These are phyloP conservation scores for Avena sativa DNA, from an alignment of 176 grass and related monocot genomes.

Conservation along the genomic window DNA sequence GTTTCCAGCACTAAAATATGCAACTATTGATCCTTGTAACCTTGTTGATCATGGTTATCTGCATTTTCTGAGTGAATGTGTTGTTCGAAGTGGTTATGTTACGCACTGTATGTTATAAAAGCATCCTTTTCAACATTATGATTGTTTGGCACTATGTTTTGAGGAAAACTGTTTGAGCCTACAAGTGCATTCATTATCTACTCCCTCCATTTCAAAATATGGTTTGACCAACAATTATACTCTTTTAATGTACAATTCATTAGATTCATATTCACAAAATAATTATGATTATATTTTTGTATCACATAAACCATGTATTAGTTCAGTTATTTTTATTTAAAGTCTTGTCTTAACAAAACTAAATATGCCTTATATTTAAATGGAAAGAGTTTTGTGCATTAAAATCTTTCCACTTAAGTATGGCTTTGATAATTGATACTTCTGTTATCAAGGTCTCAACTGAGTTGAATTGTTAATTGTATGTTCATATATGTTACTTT, in stretches of 20 bases:
- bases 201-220: background rate
- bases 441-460: background rate
- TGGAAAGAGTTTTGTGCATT: background rate
- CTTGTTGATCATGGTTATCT: background rate
- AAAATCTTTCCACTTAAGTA: background rate
- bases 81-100: background rate
- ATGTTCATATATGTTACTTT: background rate
- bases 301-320: background rate
- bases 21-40: background rate
- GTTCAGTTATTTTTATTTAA: no score
- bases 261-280: background rate
- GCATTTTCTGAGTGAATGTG: background rate
- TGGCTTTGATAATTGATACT: background rate
- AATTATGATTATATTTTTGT: background rate
- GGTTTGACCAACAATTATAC: background rate
- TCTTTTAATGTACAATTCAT: background rate
- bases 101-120: background rate
- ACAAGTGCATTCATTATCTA: background rate
- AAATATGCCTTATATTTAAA: background rate
- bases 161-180: conserved; percentile 1
- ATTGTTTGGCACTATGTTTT: background rate
- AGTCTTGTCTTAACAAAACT: background rate
- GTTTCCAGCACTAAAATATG: conserved; percentile 3
- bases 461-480: background rate
- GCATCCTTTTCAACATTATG: conserved; percentile 5